Percentiles rank a stretch among this genome's conserved stretches.
phyloP scores from a whole-genome alignment of 108 stramenopile species.

The Stephanodiscus minutulus region DNA sequence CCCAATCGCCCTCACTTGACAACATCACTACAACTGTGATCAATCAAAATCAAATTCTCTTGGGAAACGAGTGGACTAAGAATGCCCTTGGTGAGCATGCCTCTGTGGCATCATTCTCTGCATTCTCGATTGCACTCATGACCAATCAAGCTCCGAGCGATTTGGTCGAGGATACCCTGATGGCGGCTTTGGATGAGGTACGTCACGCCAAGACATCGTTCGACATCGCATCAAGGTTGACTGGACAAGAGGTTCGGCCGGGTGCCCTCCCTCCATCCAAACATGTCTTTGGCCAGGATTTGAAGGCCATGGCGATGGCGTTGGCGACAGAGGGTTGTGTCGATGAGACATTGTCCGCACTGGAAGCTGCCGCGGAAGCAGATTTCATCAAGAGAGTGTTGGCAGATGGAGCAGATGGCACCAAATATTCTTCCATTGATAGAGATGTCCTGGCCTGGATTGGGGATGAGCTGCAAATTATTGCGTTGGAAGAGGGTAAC shows the following conservation, averaged over 20 bases:
- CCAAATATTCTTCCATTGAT: slow-evolving; percentile 31
- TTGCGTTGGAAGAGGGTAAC: slow-evolving; percentile 54
- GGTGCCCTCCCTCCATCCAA: slow-evolving; percentile 48
- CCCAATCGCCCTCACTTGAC: not conserved
- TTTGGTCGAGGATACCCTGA: slow-evolving; percentile 53
- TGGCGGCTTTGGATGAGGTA: slow-evolving; percentile 58
- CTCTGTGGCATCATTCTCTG: slow-evolving; percentile 61
- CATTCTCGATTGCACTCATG: slow-evolving; percentile 61
- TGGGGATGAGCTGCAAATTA: slow-evolving; percentile 33
- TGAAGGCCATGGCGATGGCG: slow-evolving; percentile 50
- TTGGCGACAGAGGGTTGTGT: slow-evolving; percentile 60
- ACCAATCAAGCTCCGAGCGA: slow-evolving; percentile 56
- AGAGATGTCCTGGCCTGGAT: slow-evolving; percentile 23
- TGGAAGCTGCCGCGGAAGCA: slow-evolving; percentile 44
- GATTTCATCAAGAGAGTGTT: slow-evolving; percentile 1
- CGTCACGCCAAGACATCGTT: slow-evolving; percentile 44
- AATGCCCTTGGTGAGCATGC: slow-evolving; percentile 62
- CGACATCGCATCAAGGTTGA: slow-evolving; percentile 8
- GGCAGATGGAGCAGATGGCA: not conserved
- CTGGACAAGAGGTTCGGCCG: slow-evolving; percentile 40
- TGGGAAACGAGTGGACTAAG: slow-evolving; percentile 48
- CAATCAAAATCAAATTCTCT: not conserved
- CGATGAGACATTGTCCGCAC: slow-evolving; percentile 60
- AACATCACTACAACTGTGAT: not conserved
- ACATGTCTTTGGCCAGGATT: slow-evolving; percentile 44